These are phyloP conservation scores for Celoporthe dispersa DNA, from an alignment of 2,329 filamentous ascomycete genomes.

Conservation along the genomic window DNA sequence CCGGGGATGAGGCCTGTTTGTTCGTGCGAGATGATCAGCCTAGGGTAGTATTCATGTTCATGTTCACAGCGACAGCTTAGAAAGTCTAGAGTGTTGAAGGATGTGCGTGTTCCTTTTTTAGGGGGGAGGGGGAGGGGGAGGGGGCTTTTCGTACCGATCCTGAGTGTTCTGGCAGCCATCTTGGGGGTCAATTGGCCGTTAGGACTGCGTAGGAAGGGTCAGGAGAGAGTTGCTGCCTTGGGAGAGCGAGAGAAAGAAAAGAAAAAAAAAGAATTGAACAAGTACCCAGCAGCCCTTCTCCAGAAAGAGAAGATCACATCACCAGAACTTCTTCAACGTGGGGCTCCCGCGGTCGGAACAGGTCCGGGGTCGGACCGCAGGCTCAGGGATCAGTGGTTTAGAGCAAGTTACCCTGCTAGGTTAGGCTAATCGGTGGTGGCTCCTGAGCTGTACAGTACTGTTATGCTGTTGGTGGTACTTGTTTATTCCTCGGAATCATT, in stretches of 20 bases:
- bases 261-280: slow-evolving; percentile 4
- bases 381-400: background rate
- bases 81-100: background rate
- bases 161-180: slow-evolving; percentile 68
- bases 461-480: background rate
- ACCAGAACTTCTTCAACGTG: slow-evolving; percentile 19
- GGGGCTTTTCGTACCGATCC: slow-evolving; percentile 61
- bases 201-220: background rate
- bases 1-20: slow-evolving; percentile 88
- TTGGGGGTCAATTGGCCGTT: slow-evolving; percentile 32
- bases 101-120: background rate
- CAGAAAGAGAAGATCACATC: slow-evolving; percentile 14
- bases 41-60: too few relatives aligned
- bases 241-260: too few relatives aligned
- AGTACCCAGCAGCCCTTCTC: background rate
- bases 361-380: slow-evolving; percentile 28
- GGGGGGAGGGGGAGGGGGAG: too few relatives aligned
- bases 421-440: background rate
- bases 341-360: slow-evolving; percentile 9
- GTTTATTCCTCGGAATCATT: background rate
- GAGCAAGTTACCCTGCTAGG: background rate
- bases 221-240: background rate
- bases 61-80: background rate
- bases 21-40: slow-evolving; percentile 7
- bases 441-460: background rate